Conservation (phyloP, 768 basidiomycete species). For the Serendipita sp. region DNA sequence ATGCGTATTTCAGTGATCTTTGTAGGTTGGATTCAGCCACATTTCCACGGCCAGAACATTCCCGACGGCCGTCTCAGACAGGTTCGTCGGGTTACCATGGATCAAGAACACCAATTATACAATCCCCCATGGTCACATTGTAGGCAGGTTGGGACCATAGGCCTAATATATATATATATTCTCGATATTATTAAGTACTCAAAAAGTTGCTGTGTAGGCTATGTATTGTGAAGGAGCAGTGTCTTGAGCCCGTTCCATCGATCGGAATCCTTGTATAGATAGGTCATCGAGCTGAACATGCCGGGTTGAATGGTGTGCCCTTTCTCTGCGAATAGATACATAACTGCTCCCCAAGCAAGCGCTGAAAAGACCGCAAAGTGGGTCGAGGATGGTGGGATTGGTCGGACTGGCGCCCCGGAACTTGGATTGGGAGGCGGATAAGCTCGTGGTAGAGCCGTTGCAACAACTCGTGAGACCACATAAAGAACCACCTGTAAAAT, state of each 20-base stretch:
- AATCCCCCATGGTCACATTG: no score
- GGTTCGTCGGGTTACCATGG: no score
- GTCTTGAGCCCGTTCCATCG: conserved; percentile 68
- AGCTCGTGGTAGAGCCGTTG: conserved; percentile 79
- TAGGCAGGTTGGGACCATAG: no score
- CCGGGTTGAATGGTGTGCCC: conserved; percentile 90
- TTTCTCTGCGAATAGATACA: conserved; percentile 84
- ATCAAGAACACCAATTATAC: no score
- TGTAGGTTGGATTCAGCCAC: not conserved
- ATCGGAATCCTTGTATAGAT: conserved; percentile 89
- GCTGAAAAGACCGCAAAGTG: conserved; percentile 83
- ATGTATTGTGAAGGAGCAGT: conserved; percentile 83
- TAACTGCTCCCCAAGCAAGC: conserved; percentile 83
- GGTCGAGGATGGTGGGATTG: conserved; percentile 66
- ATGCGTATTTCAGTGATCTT: not conserved
- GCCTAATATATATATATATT: no score
- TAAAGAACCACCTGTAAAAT: conserved; percentile 84
- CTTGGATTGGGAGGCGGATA: conserved; percentile 16
- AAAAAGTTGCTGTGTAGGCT: not conserved
- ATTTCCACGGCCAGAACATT: not conserved
- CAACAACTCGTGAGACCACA: conserved; percentile 79
- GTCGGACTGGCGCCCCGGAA: conserved; percentile 23
- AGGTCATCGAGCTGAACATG: conserved; percentile 92
- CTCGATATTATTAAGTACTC: no score
- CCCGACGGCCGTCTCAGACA: no score